Percentiles rank a stretch among this genome's conserved stretches.
phyloP scores from a whole-genome alignment of 257 asterid genomes.

The Scutellaria galericulata region DNA sequence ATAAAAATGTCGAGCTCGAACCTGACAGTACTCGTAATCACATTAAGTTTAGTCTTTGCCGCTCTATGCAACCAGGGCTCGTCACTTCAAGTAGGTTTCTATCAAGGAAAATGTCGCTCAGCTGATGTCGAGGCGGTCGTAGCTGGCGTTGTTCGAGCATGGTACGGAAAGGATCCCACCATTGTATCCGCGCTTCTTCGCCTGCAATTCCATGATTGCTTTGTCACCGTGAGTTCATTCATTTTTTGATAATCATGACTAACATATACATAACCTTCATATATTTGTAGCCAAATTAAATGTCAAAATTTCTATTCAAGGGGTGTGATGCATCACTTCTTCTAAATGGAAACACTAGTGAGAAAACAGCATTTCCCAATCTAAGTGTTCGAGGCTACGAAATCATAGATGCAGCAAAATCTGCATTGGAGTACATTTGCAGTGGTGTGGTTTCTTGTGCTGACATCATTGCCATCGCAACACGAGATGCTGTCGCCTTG shows the following conservation, averaged over 20 bases:
- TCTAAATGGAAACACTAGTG: slow-evolving; percentile 49
- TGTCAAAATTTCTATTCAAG: slow-evolving; percentile 9
- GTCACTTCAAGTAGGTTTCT: slow-evolving; percentile 46
- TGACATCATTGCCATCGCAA: slow-evolving; percentile 64
- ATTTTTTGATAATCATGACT: too few relatives aligned
- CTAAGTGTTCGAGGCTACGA: slow-evolving; percentile 60
- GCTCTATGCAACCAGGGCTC: slow-evolving; percentile 23
- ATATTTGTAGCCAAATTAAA: too few relatives aligned
- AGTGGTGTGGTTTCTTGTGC: slow-evolving; percentile 67
- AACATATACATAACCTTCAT: too few relatives aligned
- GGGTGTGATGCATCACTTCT: slow-evolving; percentile 74
- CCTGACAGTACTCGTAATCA: neutral
- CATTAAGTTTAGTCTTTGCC: slow-evolving; percentile 24
- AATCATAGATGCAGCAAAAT: slow-evolving; percentile 57
- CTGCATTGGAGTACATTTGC: slow-evolving; percentile 47
- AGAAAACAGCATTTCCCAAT: slow-evolving; percentile 57
- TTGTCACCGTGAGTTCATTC: slow-evolving; percentile 50
- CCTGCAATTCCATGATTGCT: slow-evolving; percentile 73
- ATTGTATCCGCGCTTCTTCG: slow-evolving; percentile 60
- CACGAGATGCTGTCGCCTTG: slow-evolving; percentile 60
- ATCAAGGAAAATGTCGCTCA: slow-evolving; percentile 45
- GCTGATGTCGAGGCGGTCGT: slow-evolving; percentile 50
- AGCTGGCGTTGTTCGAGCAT: slow-evolving; percentile 12
- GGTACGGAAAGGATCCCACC: slow-evolving; percentile 41
- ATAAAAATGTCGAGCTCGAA: slow-evolving; percentile 38